Evolutionary conservation across 2,329 filamentous ascomycete genomes (phyloP), one percentile per base, ranked within the genome.

Genomic region (Tolypocladium sp.): DNA sequence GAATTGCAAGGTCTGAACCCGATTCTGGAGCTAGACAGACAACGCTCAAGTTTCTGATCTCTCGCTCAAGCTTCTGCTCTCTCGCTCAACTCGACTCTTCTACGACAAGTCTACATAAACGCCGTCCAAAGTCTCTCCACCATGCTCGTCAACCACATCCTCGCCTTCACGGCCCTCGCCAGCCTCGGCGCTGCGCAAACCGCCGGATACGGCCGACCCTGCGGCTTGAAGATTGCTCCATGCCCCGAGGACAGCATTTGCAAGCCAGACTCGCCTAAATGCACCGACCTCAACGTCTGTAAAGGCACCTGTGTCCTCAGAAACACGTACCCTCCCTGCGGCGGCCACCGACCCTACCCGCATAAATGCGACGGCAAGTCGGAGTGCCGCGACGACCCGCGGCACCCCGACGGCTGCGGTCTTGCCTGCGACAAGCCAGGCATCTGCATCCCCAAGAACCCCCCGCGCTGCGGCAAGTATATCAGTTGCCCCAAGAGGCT

Each of bases 371-470:
- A 63, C 37, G 58, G 59, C 22, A 62, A 63, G 13, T 63, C 62
- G 2, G 58, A 62, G 2, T 76, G 74, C 57, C 59, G 66, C 17
- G 66, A 74, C 58, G 72, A 76, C 33, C 72, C 74, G 13, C 68
- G 73, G 72, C 42, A 54, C 59, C 65, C 63, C 37, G 60, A 30
- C 12, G 58, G 63, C 56, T 74, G 73, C 49, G 73, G 73, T 9
- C 63, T 72, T 66, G 69, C 73, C 4, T 74, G 73, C 57, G 73
- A 74, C 49, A 57, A 25, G 8, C 68, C 69, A 0, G 73, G 73
- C 2, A 73, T 75, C 30, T 75, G 70, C 52, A 62, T 71, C 1
- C 67, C 68, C 33, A 62, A 60, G 30, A 62, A 62, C 7, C 58
- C 57, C 2, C 57, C 53, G 1, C 44, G 37, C 0, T 74, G 72